Percentiles rank a stretch among this genome's conserved stretches.
These are phyloP conservation scores for Salisapilia sapeloensis DNA, from an alignment of 352 stramenopile species.

Conservation along the genomic window DNA sequence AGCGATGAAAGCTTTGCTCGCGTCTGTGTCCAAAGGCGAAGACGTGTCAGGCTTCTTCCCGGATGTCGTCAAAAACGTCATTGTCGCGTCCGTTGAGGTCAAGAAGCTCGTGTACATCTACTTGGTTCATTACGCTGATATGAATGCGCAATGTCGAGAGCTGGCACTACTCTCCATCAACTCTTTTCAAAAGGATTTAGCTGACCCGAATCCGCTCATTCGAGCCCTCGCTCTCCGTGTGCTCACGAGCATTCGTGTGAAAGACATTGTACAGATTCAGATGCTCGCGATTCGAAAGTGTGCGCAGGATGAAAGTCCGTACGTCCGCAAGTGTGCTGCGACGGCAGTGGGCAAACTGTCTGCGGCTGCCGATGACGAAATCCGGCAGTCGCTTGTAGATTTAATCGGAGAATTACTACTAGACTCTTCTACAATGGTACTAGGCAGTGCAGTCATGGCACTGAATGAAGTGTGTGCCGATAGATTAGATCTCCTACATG, in stretches of 20 bases:
- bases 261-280: conserved; percentile 98
- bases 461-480: conserved; percentile 94
- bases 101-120: conserved; percentile 99
- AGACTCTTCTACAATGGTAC: conserved; percentile 94
- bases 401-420: conserved; percentile 90
- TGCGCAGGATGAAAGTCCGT: conserved; percentile 84
- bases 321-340: conserved; percentile 95
- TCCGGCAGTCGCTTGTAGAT: conserved; percentile 83
- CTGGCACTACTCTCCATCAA: conserved; percentile 96
- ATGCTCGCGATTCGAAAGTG: conserved; percentile 91
- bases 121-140: conserved; percentile 96
- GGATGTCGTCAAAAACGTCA: conserved; percentile 93
- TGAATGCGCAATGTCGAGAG: conserved; percentile 89
- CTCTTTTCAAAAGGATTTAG: conserved; percentile 96
- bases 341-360: conserved; percentile 94
- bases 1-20: conserved; percentile 97
- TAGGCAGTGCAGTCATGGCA: conserved; percentile 88
- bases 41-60: conserved; percentile 97
- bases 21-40: conserved; percentile 93
- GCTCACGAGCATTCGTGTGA: conserved; percentile 95
- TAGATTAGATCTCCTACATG: conserved; percentile 89
- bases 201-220: conserved; percentile 90
- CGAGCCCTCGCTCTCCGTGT: conserved; percentile 88
- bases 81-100: conserved; percentile 92
- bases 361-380: conserved; percentile 74